A percentile compares a stretch with the other conserved stretches of the same genome.
Evolutionary conservation across 495 filamentous ascomycete genomes (phyloP).

Genomic region (Cercophora scortea): DNA sequence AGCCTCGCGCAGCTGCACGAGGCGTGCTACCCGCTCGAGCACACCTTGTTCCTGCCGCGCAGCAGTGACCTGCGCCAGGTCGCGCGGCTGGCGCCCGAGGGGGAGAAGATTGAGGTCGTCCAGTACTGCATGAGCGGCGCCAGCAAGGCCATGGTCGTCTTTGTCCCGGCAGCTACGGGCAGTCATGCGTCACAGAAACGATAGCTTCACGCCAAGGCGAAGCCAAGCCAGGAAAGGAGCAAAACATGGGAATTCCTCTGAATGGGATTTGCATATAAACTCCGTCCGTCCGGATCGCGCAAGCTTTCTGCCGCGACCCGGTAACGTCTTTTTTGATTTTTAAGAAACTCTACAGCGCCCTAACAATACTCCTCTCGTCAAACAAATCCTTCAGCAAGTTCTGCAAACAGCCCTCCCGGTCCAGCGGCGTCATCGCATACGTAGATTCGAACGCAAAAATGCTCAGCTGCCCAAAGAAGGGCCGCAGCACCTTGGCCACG

Average conservation of each 20-base stretch:
- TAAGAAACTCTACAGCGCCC: conserved; percentile 32
- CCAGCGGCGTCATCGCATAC: conserved; percentile 71
- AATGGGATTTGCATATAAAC: too few relatives aligned
- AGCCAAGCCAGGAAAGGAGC: not conserved
- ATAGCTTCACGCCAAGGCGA: not conserved
- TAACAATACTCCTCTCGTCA: conserved; percentile 61
- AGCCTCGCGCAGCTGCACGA: conserved; percentile 53
- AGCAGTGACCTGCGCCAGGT: conserved; percentile 83
- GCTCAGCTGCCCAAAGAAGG: conserved; percentile 85
- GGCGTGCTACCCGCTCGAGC: conserved; percentile 45
- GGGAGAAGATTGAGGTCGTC: conserved; percentile 53
- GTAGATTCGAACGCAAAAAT: conserved; percentile 88
- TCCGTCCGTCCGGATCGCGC: too few relatives aligned
- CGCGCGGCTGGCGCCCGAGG: conserved; percentile 46
- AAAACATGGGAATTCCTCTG: too few relatives aligned
- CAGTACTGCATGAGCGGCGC: conserved; percentile 90
- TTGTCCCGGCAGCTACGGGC: conserved; percentile 28
- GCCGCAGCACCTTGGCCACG: conserved; percentile 65
- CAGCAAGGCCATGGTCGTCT: conserved; percentile 66
- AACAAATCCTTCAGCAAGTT: conserved; percentile 75
- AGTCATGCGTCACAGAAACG: not conserved
- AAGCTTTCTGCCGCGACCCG: too few relatives aligned
- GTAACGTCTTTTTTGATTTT: too few relatives aligned
- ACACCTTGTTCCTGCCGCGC: conserved; percentile 76
- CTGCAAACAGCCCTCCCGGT: conserved; percentile 59